A percentile compares a stretch with the other conserved stretches of the same genome.
phyloP scores from a whole-genome alignment of 495 filamentous ascomycete genomes.

The Acidomyces sp. region DNA sequence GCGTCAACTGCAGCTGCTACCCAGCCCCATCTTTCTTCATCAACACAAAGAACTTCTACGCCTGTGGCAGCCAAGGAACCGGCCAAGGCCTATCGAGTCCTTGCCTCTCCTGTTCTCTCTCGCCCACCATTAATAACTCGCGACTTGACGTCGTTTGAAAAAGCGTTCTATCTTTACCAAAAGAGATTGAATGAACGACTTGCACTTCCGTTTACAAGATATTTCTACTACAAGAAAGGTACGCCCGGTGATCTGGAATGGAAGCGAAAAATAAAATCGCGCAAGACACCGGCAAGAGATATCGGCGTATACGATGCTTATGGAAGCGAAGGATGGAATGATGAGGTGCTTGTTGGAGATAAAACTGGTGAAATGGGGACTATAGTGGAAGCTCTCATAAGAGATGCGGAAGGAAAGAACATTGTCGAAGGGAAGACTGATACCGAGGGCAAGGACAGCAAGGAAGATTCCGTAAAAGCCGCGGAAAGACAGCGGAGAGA shows the following conservation, averaged over 20 bases:
- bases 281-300: constrained; percentile 64
- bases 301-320: constrained; percentile 79
- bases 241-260: constrained; percentile 77
- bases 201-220: constrained; percentile 72
- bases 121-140: constrained; percentile 80
- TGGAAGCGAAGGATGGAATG: constrained; percentile 70
- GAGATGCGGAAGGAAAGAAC: constrained; percentile 58
- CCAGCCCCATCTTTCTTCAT: constrained; percentile 3
- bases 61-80: constrained; percentile 14
- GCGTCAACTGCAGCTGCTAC: constrained; percentile 21
- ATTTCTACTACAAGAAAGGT: constrained; percentile 91
- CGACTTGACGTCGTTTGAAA: constrained; percentile 73
- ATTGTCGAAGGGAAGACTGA: constrained; percentile 16
- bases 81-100: constrained; percentile 47
- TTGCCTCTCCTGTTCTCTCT: constrained; percentile 70
- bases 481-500: constrained; percentile 44
- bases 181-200: constrained; percentile 90
- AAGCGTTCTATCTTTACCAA: constrained; percentile 90
- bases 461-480: constrained; percentile 33
- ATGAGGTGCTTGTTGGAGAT: constrained; percentile 71
- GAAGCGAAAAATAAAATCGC: constrained; percentile 69
- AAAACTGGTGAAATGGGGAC: constrained; percentile 44
- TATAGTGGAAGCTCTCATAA: constrained; percentile 52
- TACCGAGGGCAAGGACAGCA: constrained; percentile 31
- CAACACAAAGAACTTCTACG: not conserved